Percentiles rank a stretch among this genome's conserved stretches.
Conservation (phyloP, 1,284 basidiomycete genomes). For the Mycena sp. region DNA sequence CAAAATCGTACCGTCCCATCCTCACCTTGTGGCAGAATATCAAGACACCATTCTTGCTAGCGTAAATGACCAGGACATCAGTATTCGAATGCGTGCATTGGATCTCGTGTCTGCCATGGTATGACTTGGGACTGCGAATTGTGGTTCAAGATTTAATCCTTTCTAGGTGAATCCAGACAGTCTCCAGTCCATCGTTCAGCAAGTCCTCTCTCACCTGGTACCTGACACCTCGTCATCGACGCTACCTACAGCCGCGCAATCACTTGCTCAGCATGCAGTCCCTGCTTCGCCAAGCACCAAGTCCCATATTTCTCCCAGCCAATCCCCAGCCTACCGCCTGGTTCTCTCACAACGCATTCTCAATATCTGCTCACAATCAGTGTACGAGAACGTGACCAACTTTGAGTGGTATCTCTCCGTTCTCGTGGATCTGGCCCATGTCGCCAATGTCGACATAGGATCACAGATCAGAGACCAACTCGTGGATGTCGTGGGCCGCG, state of each 20-base stretch:
- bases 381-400: slow-evolving; percentile 89
- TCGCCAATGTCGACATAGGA: slow-evolving; percentile 84
- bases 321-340: slow-evolving; percentile 84
- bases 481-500: slow-evolving; percentile 88
- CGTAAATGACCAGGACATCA: slow-evolving; percentile 93
- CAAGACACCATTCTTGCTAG: slow-evolving; percentile 92
- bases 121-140: slow-evolving; percentile 35
- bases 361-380: slow-evolving; percentile 82
- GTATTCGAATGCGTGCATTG: slow-evolving; percentile 94
- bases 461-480: slow-evolving; percentile 82
- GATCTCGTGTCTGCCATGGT: slow-evolving; percentile 96
- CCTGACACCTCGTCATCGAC: slow-evolving; percentile 58
- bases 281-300: slow-evolving; percentile 49
- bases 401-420: slow-evolving; percentile 98
- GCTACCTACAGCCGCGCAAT: slow-evolving; percentile 68
- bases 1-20: slow-evolving; percentile 94
- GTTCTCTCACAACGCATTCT: slow-evolving; percentile 85
- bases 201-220: slow-evolving; percentile 87
- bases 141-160: slow-evolving; percentile 21
- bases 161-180: slow-evolving; percentile 82
- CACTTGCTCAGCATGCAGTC: slow-evolving; percentile 61
- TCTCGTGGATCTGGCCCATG: slow-evolving; percentile 88
- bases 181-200: slow-evolving; percentile 89
- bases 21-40: slow-evolving; percentile 91
- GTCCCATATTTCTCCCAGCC: slow-evolving; percentile 59